Base-by-base conservation (phyloP, 2,329 filamentous ascomycete species). In the Botrytis galanthina region DNA sequence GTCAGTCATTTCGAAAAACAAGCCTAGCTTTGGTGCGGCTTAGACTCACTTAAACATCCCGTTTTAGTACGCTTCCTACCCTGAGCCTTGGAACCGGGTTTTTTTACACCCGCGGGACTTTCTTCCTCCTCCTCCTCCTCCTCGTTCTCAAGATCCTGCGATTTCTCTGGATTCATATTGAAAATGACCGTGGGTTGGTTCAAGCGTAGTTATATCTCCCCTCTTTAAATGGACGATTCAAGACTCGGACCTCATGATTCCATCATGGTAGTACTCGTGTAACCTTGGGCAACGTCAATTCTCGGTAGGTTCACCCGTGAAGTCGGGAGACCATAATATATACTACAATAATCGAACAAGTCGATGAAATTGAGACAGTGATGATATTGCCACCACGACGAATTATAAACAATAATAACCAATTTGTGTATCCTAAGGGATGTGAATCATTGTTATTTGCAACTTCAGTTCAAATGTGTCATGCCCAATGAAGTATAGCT, bases 31-130 rank as follows among this genome's bases (percentile, higher is more conserved):
- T 42, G 39, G 18, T 42, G 37, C 32, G 10, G 12, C 37, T 9
- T 18, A 20, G 64, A 86, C 91, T 82, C 87, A 94, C 92, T 98
- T 75, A 97, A 84, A 81, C 95, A 98, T 22, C 95, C 95, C 3
- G 95, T 97, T 84, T 98, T 98, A 70, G 95, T 97, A 79, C 95
- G 87, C 81, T 78, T 80, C 32, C 75, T 77, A 37, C 78, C 77
- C 71, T 77, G 76, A 42, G 73, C 78, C 72, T 78, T 80, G 22
- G 78, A 78, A 73, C 77, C 76, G 16, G 78, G 75, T 63, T 79
- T 79, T 68, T 64, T 78, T 22, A 74, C 66, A 39, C 70, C 67
- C 54, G 70, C 68, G 35, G 26, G 18, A 57, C 60, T 57, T 37
- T 73, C 67, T 18, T 62, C 54, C 29, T 73, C 67, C 29, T 62